Evolutionary conservation across 192 early-diverging fungal species (phyloP).

Genomic region (Chytriomyces confervae): DNA sequence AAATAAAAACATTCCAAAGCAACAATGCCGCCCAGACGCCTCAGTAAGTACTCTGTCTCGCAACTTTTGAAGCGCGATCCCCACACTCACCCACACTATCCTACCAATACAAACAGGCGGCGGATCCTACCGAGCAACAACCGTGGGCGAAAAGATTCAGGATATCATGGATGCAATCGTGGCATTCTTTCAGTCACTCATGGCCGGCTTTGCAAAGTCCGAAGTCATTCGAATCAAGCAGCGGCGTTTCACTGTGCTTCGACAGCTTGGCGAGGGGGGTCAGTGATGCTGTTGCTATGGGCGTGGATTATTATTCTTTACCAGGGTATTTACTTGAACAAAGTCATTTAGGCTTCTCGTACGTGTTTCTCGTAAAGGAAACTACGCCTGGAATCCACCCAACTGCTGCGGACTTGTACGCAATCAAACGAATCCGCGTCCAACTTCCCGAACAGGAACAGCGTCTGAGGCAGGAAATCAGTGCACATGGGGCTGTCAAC

Average conservation of each 20-base stretch:
- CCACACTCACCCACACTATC: too few relatives aligned
- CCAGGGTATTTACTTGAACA: background rate
- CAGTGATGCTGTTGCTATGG: background rate
- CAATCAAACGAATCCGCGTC: slow-evolving; percentile 52
- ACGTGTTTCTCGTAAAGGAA: slow-evolving; percentile 56
- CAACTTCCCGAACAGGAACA: slow-evolving; percentile 59
- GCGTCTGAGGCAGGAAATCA: slow-evolving; percentile 49
- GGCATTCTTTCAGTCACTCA: slow-evolving; percentile 30
- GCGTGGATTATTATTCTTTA: background rate
- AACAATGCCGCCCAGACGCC: too few relatives aligned
- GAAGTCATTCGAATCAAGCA: slow-evolving; percentile 23
- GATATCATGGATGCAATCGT: slow-evolving; percentile 5
- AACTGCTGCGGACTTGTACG: slow-evolving; percentile 34
- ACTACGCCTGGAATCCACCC: slow-evolving; percentile 12
- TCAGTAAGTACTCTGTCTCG: too few relatives aligned
- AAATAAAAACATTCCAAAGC: too few relatives aligned
- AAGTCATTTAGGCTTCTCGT: slow-evolving; percentile 45
- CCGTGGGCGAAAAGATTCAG: background rate
- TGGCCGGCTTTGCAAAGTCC: slow-evolving; percentile 17
- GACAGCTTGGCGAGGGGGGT: slow-evolving; percentile 53
- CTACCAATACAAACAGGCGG: too few relatives aligned
- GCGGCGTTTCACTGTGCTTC: slow-evolving; percentile 28
- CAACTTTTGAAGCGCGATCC: too few relatives aligned
- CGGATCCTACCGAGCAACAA: background rate
- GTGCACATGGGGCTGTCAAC: slow-evolving; percentile 44